Base-by-base conservation (phyloP, 164 flowering plant genomes). In the Magnolia sinica region DNA sequence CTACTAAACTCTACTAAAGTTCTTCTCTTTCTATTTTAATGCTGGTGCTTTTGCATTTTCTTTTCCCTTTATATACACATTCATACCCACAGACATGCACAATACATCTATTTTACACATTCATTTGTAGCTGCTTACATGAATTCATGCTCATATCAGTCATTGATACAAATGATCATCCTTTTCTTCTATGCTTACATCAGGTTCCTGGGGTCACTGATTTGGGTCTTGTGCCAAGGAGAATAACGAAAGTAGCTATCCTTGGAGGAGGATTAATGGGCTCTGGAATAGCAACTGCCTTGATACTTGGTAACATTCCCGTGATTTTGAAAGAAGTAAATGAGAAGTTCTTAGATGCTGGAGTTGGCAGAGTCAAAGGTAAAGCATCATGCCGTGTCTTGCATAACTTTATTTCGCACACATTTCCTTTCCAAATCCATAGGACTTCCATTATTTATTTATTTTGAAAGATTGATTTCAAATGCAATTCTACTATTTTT, bases 261-360 rank as follows among this genome's bases (percentile, higher is more conserved):
- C 83, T 95, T 76, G 99, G 99, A 59, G 99, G 99, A 73, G 99
- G 99, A 64, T 81, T 95, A 65, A 92, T 94, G 99, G 99, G 99
- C 37, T 95, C 99, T 81, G 99, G 99, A 74, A 95, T 95, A 78
- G 97, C 98, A 24, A 94, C 98, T 24, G 91, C 96, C 11, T 80
- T 95, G 78, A 84, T 95, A 71, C 91, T 93, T 29, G 85, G 94
- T 76, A 87, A 87, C 72, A 89, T 88, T 77, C 85, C 87, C 8
- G 99, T 95, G 58, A 77, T 92, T 64, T 85, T 94, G 58, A 95
- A 94, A 85, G 98, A 95, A 91, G 93, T 95, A 71, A 93, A 93
- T 84, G 91, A 88, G 24, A 90, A 91, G 74, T 91, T 93, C 81
- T 79, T 95, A 76, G 84, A 91, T 77, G 89, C 91, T 64, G 99